Conservation (phyloP, 805 yeast genomes). For the Wickerhamiella azymoides region DNA sequence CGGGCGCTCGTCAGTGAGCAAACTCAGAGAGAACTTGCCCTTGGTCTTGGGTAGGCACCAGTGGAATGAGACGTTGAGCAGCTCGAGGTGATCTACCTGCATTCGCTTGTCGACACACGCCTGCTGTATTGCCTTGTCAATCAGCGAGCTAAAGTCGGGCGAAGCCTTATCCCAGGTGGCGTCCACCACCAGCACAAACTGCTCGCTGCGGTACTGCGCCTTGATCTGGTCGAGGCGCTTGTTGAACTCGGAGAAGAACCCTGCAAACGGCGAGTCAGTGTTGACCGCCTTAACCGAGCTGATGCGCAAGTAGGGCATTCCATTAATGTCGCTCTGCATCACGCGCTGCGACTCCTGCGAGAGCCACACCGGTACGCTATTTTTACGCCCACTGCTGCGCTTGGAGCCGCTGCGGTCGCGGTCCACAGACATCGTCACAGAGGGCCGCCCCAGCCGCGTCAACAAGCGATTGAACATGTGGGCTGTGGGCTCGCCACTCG, state of each 20-base stretch:
- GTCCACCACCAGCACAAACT: not conserved
- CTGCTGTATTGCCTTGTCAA: not conserved
- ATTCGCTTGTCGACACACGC: not conserved
- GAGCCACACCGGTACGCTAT: not conserved
- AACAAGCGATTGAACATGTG: not conserved
- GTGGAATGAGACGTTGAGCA: not conserved
- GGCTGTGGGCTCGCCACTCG: not conserved
- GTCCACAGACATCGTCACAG: not conserved
- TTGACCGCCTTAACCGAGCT: not conserved
- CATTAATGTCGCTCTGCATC: not conserved
- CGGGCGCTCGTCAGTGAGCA: not conserved
- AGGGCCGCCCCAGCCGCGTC: not conserved
- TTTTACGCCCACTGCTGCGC: conserved; percentile 2
- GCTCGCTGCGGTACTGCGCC: not conserved
- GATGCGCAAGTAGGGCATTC: not conserved
- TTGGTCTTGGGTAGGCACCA: too few species aligned
- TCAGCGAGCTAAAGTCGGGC: not conserved
- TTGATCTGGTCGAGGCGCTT: not conserved
- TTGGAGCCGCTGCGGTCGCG: not conserved
- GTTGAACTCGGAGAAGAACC: not conserved
- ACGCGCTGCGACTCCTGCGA: not conserved
- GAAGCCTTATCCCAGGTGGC: not conserved
- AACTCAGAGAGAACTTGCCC: too few species aligned
- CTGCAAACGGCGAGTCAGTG: not conserved
- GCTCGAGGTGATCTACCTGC: not conserved